Percentiles rank a stretch among this genome's conserved stretches.
phyloP scores from a whole-genome alignment of 164 flowering plant species.

The Sextonia rubra region DNA sequence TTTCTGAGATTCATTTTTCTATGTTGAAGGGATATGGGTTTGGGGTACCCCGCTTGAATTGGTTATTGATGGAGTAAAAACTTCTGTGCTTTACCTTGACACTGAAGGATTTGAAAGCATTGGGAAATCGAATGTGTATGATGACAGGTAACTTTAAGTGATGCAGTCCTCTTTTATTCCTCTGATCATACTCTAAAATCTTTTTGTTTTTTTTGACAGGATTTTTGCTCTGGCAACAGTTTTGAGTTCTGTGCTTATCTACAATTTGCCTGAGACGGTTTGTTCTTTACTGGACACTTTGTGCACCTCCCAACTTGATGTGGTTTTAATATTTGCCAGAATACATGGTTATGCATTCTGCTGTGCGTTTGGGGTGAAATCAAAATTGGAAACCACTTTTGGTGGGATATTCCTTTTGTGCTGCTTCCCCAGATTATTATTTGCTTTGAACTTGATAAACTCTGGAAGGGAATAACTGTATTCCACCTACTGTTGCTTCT shows the following conservation, averaged over 20 bases:
- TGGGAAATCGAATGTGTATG: conserved; percentile 98
- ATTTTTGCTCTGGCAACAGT: conserved; percentile 95
- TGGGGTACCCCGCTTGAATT: conserved; percentile 89
- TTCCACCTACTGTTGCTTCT: background rate
- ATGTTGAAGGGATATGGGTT: conserved; percentile 82
- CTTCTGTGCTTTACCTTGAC: conserved; percentile 90
- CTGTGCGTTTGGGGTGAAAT: background rate
- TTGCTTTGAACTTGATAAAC: background rate
- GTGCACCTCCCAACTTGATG: background rate
- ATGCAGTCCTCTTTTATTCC: conserved; percentile 3
- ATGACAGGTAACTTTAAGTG: conserved; percentile 63
- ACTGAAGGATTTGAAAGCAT: conserved; percentile 99
- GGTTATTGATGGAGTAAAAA: conserved; percentile 77
- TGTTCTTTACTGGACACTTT: conserved; percentile 19
- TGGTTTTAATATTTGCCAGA: background rate
- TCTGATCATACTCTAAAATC: background rate
- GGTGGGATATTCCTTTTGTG: background rate
- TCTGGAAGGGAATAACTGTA: background rate
- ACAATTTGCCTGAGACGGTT: conserved; percentile 97
- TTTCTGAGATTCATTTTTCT: conserved; percentile 3
- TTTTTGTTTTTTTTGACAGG: conserved; percentile 31
- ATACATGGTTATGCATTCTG: background rate
- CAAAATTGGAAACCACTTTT: background rate
- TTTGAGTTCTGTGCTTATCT: conserved; percentile 94
- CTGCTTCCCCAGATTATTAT: background rate